Evolutionary conservation across 2,329 filamentous ascomycete species (phyloP).

Genomic region (Pseudogymnoascus sp.): DNA sequence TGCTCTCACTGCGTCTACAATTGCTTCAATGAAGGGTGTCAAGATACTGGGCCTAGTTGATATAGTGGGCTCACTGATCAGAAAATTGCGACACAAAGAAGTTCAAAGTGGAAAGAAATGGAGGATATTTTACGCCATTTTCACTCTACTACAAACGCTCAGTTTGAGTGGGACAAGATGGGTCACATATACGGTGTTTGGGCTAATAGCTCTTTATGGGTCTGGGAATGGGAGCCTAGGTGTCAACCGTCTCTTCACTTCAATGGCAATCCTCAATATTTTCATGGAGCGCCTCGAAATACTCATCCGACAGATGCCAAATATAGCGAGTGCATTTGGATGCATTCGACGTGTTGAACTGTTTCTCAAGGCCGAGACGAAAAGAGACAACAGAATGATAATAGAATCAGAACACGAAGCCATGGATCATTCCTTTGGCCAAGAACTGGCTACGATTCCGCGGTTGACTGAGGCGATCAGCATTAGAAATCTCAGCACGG

Average conservation of each 20-base stretch:
- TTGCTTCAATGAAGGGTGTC: slow-evolving; percentile 36
- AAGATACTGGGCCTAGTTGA: slow-evolving; percentile 38
- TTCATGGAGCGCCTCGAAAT: slow-evolving; percentile 9
- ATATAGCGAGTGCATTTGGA: background rate
- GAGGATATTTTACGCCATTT: slow-evolving; percentile 2
- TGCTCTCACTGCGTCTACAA: slow-evolving; percentile 33
- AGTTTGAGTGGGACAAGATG: slow-evolving; percentile 5
- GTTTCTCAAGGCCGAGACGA: background rate
- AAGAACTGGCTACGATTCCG: background rate
- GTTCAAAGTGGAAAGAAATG: slow-evolving; percentile 2
- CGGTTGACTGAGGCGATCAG: background rate
- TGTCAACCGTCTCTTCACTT: slow-evolving; percentile 1
- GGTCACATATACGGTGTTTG: slow-evolving; percentile 5
- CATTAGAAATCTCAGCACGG: slow-evolving; percentile 1
- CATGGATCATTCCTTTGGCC: background rate
- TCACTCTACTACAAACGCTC: background rate
- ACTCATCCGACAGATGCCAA: slow-evolving; percentile 6
- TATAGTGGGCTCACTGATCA: slow-evolving; percentile 20
- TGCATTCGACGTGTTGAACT: background rate
- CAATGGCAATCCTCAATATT: slow-evolving; percentile 5
- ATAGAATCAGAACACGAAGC: background rate
- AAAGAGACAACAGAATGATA: background rate
- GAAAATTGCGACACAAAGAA: background rate
- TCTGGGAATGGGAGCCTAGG: background rate
- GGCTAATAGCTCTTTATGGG: background rate